Percentiles rank a stretch among this genome's conserved stretches.
Evolutionary conservation across 2,329 filamentous ascomycete species (phyloP).

Genomic region (Ophiostoma montium): DNA sequence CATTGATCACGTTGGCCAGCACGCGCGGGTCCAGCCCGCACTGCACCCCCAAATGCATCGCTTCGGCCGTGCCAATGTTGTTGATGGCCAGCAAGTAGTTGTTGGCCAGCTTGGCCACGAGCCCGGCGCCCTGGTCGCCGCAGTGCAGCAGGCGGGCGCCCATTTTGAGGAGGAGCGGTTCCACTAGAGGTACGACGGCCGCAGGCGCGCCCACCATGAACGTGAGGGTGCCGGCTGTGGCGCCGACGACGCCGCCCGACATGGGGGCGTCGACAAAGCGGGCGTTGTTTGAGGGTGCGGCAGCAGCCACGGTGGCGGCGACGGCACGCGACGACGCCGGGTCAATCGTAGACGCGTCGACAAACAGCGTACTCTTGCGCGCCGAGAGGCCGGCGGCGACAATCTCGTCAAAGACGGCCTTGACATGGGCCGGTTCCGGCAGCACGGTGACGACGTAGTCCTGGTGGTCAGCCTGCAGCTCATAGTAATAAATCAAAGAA

Average conservation of each 20-base stretch:
- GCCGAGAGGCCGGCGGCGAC: slow-evolving; percentile 29
- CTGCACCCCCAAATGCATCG: slow-evolving; percentile 49
- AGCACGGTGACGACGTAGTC: slow-evolving; percentile 78
- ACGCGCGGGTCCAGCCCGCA: slow-evolving; percentile 48
- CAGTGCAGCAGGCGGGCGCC: slow-evolving; percentile 77
- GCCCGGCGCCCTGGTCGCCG: slow-evolving; percentile 68
- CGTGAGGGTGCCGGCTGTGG: slow-evolving; percentile 71
- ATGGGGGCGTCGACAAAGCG: slow-evolving; percentile 91
- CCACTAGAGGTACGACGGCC: slow-evolving; percentile 48
- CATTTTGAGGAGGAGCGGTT: slow-evolving; percentile 61
- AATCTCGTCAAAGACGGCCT: slow-evolving; percentile 66
- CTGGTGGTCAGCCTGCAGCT: slow-evolving; percentile 37
- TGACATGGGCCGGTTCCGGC: slow-evolving; percentile 79
- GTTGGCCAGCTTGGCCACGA: slow-evolving; percentile 89
- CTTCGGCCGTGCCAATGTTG: slow-evolving; percentile 61
- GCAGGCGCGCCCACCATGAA: slow-evolving; percentile 80
- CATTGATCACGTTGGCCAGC: slow-evolving; percentile 78
- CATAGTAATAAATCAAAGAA: neutral
- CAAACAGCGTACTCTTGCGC: slow-evolving; percentile 43
- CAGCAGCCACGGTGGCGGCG: slow-evolving; percentile 45
- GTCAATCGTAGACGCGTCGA: slow-evolving; percentile 95
- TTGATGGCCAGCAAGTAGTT: slow-evolving; percentile 92
- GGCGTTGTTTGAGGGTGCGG: slow-evolving; percentile 26
- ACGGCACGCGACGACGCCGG: slow-evolving; percentile 70
- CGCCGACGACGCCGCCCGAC: slow-evolving; percentile 91